phyloP scores from a whole-genome alignment of 2,329 filamentous ascomycete genomes.

The Curvularia spicifera region DNA sequence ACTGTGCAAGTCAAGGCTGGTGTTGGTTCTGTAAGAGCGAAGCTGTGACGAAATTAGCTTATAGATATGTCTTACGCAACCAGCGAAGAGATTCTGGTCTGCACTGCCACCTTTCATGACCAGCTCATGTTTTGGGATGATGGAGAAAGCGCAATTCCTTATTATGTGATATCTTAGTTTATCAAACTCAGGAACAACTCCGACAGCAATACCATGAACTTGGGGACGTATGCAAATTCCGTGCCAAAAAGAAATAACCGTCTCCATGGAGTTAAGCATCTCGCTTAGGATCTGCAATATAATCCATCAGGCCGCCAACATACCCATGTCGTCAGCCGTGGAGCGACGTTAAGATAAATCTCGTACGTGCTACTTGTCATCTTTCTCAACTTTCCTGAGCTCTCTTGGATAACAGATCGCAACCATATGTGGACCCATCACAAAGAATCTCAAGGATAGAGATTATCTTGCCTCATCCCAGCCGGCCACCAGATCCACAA shows the following conservation, averaged over 20 bases:
- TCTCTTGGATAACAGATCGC: neutral
- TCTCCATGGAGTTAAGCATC: neutral
- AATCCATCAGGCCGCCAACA: constrained; percentile 1
- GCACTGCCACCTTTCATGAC: neutral
- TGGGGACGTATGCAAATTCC: neutral
- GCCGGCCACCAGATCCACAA: neutral
- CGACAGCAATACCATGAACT: neutral
- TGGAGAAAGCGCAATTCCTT: neutral
- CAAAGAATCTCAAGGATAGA: neutral
- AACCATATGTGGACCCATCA: neutral
- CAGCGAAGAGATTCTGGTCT: neutral
- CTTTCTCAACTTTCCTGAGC: neutral
- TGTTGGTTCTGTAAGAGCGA: constrained; percentile 41
- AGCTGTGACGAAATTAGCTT: constrained; percentile 22
- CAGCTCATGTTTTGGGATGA: neutral
- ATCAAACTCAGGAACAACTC: neutral
- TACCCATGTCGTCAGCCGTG: neutral
- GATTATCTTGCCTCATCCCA: neutral
- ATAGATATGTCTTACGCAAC: neutral
- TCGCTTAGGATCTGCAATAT: constrained; percentile 7
- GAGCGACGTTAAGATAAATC: neutral
- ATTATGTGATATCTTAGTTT: neutral
- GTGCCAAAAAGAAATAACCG: neutral
- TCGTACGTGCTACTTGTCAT: neutral
- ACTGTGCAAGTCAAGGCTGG: constrained; percentile 47